A percentile compares a stretch with the other conserved stretches of the same genome.
Evolutionary conservation across 805 yeast species (phyloP).

Genomic region (Metschnikowia rubicola): DNA sequence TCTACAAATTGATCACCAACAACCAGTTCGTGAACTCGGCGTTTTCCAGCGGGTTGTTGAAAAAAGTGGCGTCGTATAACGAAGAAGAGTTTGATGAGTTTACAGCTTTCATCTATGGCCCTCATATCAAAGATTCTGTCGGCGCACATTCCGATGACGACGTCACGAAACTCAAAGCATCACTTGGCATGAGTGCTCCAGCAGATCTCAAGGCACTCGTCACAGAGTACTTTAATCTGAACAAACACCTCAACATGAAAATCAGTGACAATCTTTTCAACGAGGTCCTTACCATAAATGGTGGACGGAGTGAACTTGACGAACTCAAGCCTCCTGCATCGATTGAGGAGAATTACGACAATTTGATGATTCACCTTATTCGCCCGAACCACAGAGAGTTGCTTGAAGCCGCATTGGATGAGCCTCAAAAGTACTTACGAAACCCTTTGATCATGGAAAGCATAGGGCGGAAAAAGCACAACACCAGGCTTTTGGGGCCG

Average conservation of each 20-base stretch:
- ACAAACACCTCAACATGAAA: conserved; percentile 17
- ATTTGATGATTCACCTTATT: conserved; percentile 35
- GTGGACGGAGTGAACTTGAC: conserved; percentile 22
- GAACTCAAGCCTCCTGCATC: conserved; percentile 11
- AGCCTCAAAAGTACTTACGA: conserved; percentile 25
- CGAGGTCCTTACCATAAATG: conserved; percentile 32
- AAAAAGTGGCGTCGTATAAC: conserved; percentile 6
- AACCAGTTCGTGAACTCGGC: conserved; percentile 27
- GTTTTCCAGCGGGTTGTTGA: conserved; percentile 22
- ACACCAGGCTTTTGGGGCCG: conserved; percentile 14
- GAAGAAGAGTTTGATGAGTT: conserved; percentile 5
- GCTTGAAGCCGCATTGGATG: conserved; percentile 31
- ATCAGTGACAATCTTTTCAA: conserved; percentile 28
- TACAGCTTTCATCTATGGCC: conserved; percentile 9
- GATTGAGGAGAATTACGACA: conserved; percentile 37
- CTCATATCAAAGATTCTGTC: conserved; percentile 5
- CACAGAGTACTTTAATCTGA: conserved; percentile 18
- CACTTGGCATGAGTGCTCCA: neutral
- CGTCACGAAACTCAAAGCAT: conserved; percentile 2
- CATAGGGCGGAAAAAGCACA: neutral
- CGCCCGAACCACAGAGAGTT: conserved; percentile 34
- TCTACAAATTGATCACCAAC: conserved; percentile 30
- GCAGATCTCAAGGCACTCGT: conserved; percentile 9
- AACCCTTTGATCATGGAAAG: conserved; percentile 11
- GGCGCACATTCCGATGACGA: conserved; percentile 10